Percentiles rank a stretch among this genome's conserved stretches.
phyloP scores from a whole-genome alignment of 805 yeast species.

The Candida ulmi region DNA sequence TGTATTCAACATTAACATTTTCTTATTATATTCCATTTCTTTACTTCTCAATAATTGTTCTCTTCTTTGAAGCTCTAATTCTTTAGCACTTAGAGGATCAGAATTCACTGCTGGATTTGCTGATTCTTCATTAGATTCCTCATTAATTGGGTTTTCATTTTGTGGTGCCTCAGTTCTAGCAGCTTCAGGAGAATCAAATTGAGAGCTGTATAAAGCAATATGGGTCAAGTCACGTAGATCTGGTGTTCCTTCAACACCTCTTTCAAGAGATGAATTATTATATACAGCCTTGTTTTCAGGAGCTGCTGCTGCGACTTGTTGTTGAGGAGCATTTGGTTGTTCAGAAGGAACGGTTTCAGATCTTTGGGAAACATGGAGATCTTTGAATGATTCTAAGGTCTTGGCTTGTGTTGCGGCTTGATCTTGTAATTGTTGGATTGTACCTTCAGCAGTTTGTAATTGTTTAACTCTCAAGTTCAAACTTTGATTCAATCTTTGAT shows the following conservation, averaged over 20 bases:
- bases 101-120: neutral
- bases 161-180: neutral
- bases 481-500: constrained; percentile 1
- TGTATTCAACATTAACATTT: constrained; percentile 7
- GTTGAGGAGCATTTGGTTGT: neutral
- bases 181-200: constrained; percentile 15
- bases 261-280: neutral
- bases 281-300: neutral
- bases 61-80: constrained; percentile 21
- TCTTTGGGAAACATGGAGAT: neutral
- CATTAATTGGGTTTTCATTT: too few species aligned
- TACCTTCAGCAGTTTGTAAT: constrained; percentile 5
- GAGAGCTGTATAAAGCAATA: constrained; percentile 16
- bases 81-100: constrained; percentile 13
- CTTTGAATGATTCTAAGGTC: too few species aligned
- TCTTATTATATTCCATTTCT: constrained; percentile 23
- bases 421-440: constrained; percentile 3
- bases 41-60: constrained; percentile 18
- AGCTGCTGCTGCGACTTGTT: neutral
- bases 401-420: neutral
- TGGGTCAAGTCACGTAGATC: constrained; percentile 23
- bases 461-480: constrained; percentile 1
- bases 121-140: neutral
- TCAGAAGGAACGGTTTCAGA: neutral
- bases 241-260: constrained; percentile 19